phyloP scores from a whole-genome alignment of 1,139 yeast genomes.

The Hyphopichia wangnamkhiaoensis region DNA sequence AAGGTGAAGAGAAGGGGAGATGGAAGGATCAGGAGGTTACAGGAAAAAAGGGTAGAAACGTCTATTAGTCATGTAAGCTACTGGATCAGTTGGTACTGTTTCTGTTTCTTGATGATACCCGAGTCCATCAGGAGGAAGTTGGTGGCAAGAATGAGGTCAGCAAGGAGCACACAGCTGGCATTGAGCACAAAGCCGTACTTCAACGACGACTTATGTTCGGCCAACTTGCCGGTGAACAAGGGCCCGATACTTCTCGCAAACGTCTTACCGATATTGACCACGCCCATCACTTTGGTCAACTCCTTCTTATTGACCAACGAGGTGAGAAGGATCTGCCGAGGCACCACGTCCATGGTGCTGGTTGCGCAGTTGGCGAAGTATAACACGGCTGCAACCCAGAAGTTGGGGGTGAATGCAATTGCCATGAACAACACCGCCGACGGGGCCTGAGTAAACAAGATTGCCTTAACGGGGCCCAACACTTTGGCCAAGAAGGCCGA shows the following conservation, averaged over 20 bases:
- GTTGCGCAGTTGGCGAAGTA: conserved; percentile 55
- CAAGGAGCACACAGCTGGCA: conserved; percentile 52
- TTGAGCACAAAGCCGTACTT: conserved; percentile 63
- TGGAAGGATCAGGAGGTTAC: neutral
- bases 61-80: neutral
- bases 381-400: conserved; percentile 48
- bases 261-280: conserved; percentile 84
- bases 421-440: conserved; percentile 60
- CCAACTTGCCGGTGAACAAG: conserved; percentile 70
- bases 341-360: conserved; percentile 86
- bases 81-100: conserved; percentile 1
- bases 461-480: conserved; percentile 79
- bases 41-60: neutral
- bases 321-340: conserved; percentile 77
- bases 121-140: conserved; percentile 43
- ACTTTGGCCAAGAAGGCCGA: conserved; percentile 67
- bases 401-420: conserved; percentile 26
- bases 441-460: conserved; percentile 76
- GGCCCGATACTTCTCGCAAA: conserved; percentile 85
- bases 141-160: conserved; percentile 44
- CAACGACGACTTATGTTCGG: conserved; percentile 46
- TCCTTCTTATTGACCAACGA: conserved; percentile 64
- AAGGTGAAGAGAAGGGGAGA: neutral
- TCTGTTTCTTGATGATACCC: conserved; percentile 31
- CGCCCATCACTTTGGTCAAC: conserved; percentile 76